These are phyloP conservation scores for Blastocystis sp. DNA, from an alignment of 352 stramenopile genomes.

Conservation along the genomic window DNA sequence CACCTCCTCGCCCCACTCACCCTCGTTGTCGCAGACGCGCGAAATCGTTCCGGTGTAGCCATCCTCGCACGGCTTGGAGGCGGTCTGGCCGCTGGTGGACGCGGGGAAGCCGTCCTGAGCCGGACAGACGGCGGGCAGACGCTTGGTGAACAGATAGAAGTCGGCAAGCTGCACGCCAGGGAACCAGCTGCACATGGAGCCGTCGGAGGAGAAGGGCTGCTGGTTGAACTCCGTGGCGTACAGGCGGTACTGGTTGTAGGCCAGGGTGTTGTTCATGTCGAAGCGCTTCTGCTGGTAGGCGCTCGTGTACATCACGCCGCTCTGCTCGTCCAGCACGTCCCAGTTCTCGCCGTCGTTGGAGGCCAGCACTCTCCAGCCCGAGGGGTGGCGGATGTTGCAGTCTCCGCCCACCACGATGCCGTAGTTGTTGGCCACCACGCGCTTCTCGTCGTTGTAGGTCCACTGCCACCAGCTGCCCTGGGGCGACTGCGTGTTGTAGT, in stretches of 20 bases:
- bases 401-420: not conserved
- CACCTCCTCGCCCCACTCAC: conserved; percentile 13
- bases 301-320: not conserved
- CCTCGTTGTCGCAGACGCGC: conserved; percentile 33
- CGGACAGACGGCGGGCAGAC: not conserved
- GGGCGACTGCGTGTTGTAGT: not conserved
- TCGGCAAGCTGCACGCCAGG: conserved; percentile 57
- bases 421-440: not conserved
- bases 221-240: conserved; percentile 9
- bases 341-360: conserved; percentile 1
- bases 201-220: no score
- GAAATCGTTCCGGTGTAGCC: not conserved
- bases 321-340: conserved; percentile 3
- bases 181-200: not conserved
- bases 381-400: not conserved
- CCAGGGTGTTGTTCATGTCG: conserved; percentile 17
- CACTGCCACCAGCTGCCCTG: not conserved
- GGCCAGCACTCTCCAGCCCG: not conserved
- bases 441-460: not conserved
- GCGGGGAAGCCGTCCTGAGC: conserved; percentile 6
- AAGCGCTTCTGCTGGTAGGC: not conserved
- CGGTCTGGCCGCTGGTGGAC: conserved; percentile 9
- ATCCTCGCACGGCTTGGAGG: conserved; percentile 5
- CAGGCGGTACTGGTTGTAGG: conserved; percentile 62
- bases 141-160: conserved; percentile 44